phyloP scores from a whole-genome alignment of 352 stramenopile species.

The Phytophthora palmivora region DNA sequence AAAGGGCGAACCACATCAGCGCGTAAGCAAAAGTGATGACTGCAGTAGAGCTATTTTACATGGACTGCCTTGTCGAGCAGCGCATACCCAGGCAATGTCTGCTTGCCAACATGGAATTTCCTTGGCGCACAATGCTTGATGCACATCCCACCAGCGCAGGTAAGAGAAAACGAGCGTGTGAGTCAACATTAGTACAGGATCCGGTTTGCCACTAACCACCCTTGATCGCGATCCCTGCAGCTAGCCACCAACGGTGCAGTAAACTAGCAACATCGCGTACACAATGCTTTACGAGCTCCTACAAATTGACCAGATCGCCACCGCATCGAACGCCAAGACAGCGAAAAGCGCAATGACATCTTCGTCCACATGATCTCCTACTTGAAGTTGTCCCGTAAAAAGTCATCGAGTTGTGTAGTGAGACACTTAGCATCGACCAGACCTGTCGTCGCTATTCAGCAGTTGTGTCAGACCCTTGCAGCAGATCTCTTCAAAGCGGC shows the following conservation, averaged over 20 bases:
- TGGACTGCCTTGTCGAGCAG: too few relatives aligned
- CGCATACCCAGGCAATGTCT: neutral
- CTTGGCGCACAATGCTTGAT: neutral
- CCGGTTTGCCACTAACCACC: neutral
- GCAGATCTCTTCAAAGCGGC: neutral
- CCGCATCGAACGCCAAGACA: neutral
- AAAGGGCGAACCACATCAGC: neutral
- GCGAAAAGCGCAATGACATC: too few relatives aligned
- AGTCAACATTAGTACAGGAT: conserved; percentile 4
- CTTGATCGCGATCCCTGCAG: neutral
- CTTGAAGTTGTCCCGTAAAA: conserved; percentile 38
- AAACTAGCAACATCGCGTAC: neutral
- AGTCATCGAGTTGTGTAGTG: conserved; percentile 7
- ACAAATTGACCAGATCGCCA: neutral
- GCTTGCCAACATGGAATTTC: neutral
- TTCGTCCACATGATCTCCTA: too few relatives aligned
- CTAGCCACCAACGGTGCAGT: neutral
- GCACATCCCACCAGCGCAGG: too few relatives aligned
- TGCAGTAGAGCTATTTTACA: too few relatives aligned
- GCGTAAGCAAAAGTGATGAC: conserved; percentile 6
- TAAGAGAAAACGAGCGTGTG: neutral
- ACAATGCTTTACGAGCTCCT: too few relatives aligned
- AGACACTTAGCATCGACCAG: conserved; percentile 15
- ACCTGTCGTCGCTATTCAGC: neutral
- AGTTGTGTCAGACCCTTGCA: neutral